Evolutionary conservation across 129 eudicot genomes (phyloP).

Genomic region (Erigeron canadensis): DNA sequence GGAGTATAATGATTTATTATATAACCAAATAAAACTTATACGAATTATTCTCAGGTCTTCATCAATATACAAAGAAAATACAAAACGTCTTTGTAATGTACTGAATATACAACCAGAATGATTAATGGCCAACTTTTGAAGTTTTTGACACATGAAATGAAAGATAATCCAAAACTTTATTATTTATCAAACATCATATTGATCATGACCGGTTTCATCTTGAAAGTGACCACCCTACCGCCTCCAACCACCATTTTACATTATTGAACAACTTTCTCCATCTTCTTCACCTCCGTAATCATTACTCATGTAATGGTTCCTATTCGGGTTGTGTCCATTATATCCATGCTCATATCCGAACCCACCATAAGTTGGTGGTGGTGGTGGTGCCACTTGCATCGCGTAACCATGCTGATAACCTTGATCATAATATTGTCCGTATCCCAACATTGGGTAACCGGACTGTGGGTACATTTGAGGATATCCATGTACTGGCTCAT

Average conservation of each 20-base stretch:
- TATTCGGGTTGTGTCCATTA: slow-evolving; percentile 14
- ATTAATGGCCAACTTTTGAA: slow-evolving; percentile 13
- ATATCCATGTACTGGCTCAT: slow-evolving; percentile 30
- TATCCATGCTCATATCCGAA: slow-evolving; percentile 31
- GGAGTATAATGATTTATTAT: no score
- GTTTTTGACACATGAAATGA: slow-evolving; percentile 23
- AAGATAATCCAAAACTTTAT: slow-evolving; percentile 28
- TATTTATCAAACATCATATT: slow-evolving; percentile 14
- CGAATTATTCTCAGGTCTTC: slow-evolving; percentile 20
- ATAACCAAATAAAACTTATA: slow-evolving; percentile 8
- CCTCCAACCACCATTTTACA: slow-evolving; percentile 26
- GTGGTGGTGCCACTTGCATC: slow-evolving; percentile 31
- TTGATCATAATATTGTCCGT: slow-evolving; percentile 43
- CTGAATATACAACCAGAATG: slow-evolving; percentile 26
- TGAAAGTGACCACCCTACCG: slow-evolving; percentile 34
- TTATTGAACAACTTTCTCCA: slow-evolving; percentile 37
- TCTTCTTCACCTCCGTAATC: slow-evolving; percentile 34
- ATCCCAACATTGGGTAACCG: slow-evolving; percentile 32
- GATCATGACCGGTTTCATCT: slow-evolving; percentile 23
- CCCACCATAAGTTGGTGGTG: slow-evolving; percentile 31
- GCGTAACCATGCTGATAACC: slow-evolving; percentile 40
- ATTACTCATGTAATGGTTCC: slow-evolving; percentile 28
- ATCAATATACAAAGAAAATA: slow-evolving; percentile 18
- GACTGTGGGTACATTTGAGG: slow-evolving; percentile 45
- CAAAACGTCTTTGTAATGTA: slow-evolving; percentile 20